These are phyloP conservation scores for Persicaria maculosa DNA, from an alignment of 148 eudicot genomes.

Conservation along the genomic window DNA sequence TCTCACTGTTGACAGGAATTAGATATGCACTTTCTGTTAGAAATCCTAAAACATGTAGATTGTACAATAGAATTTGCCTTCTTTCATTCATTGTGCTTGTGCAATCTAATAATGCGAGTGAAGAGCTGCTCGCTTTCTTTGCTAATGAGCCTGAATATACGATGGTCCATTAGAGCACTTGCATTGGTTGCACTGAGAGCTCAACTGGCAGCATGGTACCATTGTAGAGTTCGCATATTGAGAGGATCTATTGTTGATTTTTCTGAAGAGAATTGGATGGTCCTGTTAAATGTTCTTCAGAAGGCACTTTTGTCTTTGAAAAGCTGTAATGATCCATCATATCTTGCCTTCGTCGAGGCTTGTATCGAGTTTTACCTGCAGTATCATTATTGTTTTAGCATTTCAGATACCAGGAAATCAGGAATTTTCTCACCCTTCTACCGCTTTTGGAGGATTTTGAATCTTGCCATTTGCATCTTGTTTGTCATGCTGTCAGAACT, in stretches of 20 bases:
- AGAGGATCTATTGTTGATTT: conserved; percentile 91
- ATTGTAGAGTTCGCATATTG: conserved; percentile 82
- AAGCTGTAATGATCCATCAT: conserved; percentile 65
- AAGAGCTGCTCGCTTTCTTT: conserved; percentile 86
- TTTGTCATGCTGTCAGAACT: conserved; percentile 86
- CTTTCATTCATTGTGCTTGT: conserved; percentile 93
- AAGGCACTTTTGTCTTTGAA: conserved; percentile 75
- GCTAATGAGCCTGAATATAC: conserved; percentile 98
- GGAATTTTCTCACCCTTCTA: conserved; percentile 97
- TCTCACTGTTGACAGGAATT: conserved; percentile 82
- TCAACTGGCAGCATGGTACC: conserved; percentile 87
- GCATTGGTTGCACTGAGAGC: conserved; percentile 95
- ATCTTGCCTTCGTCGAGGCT: conserved; percentile 88
- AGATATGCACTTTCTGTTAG: conserved; percentile 91
- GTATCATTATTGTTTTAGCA: conserved; percentile 84
- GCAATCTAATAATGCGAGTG: conserved; percentile 91
- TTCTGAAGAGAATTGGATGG: conserved; percentile 88
- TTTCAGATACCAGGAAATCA: conserved; percentile 78
- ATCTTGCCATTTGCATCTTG: conserved; percentile 78
- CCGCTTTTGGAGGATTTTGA: conserved; percentile 89
- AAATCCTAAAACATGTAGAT: conserved; percentile 67
- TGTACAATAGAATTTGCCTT: conserved; percentile 87
- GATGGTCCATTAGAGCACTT: conserved; percentile 66
- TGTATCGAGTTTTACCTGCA: conserved; percentile 84
- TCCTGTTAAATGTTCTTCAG: conserved; percentile 88